Conservation (phyloP, 192 early-diverging fungal genomes). For the Paraglomus occultum region DNA sequence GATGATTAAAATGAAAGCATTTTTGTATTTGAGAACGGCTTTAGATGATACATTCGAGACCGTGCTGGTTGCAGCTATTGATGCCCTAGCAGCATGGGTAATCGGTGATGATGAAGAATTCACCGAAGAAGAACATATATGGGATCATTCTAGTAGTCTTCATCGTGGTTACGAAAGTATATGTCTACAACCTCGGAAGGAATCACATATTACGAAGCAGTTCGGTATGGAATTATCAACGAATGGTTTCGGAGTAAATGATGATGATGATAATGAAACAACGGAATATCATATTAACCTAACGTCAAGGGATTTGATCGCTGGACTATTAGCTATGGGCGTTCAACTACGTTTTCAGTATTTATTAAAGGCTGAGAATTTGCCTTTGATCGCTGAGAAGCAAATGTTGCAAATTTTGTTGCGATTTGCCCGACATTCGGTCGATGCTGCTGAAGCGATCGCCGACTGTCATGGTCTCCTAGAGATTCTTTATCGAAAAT, state of each 20-base stretch:
- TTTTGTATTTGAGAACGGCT: slow-evolving; percentile 59
- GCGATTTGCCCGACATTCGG: slow-evolving; percentile 44
- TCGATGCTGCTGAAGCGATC: slow-evolving; percentile 42
- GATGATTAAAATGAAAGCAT: slow-evolving; percentile 43
- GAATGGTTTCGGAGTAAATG: slow-evolving; percentile 33
- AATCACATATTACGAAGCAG: slow-evolving; percentile 28
- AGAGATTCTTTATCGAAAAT: slow-evolving; percentile 39
- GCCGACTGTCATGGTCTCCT: slow-evolving; percentile 49
- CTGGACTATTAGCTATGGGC: slow-evolving; percentile 62
- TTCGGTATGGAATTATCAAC: slow-evolving; percentile 43
- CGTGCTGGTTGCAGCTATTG: slow-evolving; percentile 52
- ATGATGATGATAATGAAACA: slow-evolving; percentile 38
- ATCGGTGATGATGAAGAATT: slow-evolving; percentile 26
- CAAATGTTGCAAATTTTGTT: slow-evolving; percentile 51
- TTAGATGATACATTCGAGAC: slow-evolving; percentile 65
- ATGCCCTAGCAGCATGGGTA: slow-evolving; percentile 46
- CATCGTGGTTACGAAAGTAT: slow-evolving; percentile 37
- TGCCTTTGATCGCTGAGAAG: slow-evolving; percentile 34
- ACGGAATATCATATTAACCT: slow-evolving; percentile 48
- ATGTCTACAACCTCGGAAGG: slow-evolving; percentile 23
- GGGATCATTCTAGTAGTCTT: slow-evolving; percentile 39
- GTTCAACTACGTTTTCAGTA: slow-evolving; percentile 57
- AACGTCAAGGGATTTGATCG: slow-evolving; percentile 51
- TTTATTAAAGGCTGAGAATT: slow-evolving; percentile 44
- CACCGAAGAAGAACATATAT: slow-evolving; percentile 35